Conservation (phyloP, 108 stramenopile genomes). For the Phaeodactylum tricornutum region DNA sequence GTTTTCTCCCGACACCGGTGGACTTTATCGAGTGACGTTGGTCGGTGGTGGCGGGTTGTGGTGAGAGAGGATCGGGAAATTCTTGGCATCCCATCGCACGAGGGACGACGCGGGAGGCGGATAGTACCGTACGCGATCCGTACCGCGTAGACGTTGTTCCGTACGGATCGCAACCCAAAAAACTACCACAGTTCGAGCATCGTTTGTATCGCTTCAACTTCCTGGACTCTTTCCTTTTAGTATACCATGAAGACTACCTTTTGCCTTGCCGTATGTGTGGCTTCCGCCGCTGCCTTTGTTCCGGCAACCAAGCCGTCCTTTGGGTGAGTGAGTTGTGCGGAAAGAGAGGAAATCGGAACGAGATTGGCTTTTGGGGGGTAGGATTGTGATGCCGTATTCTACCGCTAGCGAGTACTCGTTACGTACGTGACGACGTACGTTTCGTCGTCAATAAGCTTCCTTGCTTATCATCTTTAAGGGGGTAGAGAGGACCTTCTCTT, state of each 20-base stretch:
- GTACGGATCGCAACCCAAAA: neutral
- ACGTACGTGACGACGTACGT: neutral
- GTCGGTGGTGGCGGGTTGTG: neutral
- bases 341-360: too few species aligned
- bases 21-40: neutral
- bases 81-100: neutral
- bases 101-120: neutral
- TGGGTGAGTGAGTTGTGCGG: constrained; percentile 25
- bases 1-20: too few species aligned
- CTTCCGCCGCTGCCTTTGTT: constrained; percentile 44
- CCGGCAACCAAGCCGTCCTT: constrained; percentile 45
- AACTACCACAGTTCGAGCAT: neutral
- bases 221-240: neutral
- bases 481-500: neutral
- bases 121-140: neutral
- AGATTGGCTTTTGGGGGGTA: neutral
- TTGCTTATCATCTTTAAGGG: neutral
- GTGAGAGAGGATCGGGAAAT: too few species aligned
- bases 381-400: neutral
- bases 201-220: neutral
- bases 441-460: neutral
- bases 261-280: constrained; percentile 28
- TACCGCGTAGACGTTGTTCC: neutral
- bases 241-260: constrained; percentile 28
- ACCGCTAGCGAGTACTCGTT: neutral